Base-by-base conservation (phyloP, 495 filamentous ascomycete genomes). In the Aspergillus haitiensis region DNA sequence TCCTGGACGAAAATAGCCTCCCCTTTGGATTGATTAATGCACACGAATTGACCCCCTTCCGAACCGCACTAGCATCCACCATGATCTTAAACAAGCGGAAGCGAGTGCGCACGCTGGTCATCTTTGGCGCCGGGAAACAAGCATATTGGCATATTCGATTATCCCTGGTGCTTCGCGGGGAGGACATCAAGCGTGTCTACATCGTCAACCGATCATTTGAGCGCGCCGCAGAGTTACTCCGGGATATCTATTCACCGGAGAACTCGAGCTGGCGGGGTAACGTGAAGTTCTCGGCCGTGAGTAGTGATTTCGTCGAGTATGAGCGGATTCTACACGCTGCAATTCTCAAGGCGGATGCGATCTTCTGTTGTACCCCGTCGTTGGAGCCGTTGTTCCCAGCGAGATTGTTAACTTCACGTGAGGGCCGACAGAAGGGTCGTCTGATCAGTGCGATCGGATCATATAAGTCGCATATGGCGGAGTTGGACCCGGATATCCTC, bases 71-170 rank as follows among this genome's bases (percentile, higher is more conserved):
- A 35, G 87, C 88, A 0, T 86, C 90, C 2, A 82, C 87, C 18
- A 84, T 90, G 68, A 79, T 96, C 0, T 82, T 97, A 49, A 82
- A 79, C 52, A 86, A 84, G 63, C 89, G 94, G 52, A 73, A 79
- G 44, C 75, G 80, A 48, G 84, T 93, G 33, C 84, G 86, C 63
- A 91, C 86, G 10, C 61, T 96, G 3, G 82, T 86, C 32, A 87
- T 96, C 52, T 97, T 98, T 69, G 94, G 93, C n/a, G 85, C 88
- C 11, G 93, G 93, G 21, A 84, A 86, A 61, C 93, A 97, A 73
- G 94, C 94, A 10, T 91, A 90, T 72, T 98, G 93, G 93, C 92
- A 96, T 71, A 84, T 93, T 52, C 89, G 92, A 0, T 81, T 97
- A 11, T 84, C 91, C 0, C 77, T 98, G 21, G 79, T 91, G 16